Evolutionary conservation across 2,329 filamentous ascomycete genomes (phyloP).

Genomic region (Amylocarpus encephaloides): DNA sequence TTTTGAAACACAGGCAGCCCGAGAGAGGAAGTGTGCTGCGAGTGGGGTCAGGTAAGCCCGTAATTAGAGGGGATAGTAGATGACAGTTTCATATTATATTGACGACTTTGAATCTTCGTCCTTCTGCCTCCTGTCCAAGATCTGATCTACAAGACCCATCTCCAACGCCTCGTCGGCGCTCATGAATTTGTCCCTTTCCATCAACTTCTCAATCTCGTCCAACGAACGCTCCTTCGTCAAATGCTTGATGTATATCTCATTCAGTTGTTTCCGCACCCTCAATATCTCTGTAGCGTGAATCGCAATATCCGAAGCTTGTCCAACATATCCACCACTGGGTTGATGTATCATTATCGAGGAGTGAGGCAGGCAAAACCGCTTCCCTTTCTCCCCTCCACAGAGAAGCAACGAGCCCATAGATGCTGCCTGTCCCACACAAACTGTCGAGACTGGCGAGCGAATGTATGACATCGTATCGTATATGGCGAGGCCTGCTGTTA

Average conservation of each 20-base stretch:
- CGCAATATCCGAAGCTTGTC: conserved; percentile 73
- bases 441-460: conserved; percentile 82
- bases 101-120: conserved; percentile 7
- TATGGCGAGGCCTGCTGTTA: conserved; percentile 82
- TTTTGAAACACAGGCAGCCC: too few species aligned
- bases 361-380: conserved; percentile 86
- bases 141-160: conserved; percentile 86
- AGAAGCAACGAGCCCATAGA: conserved; percentile 91
- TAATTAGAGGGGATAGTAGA: too few species aligned
- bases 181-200: conserved; percentile 96
- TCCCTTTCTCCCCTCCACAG: conserved; percentile 76
- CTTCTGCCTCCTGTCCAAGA: conserved; percentile 57
- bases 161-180: conserved; percentile 82
- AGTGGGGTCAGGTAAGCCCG: too few species aligned
- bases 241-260: conserved; percentile 82
- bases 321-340: conserved; percentile 67
- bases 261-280: conserved; percentile 75
- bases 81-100: background rate
- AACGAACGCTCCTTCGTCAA: conserved; percentile 75
- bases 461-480: conserved; percentile 99
- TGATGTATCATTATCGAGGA: conserved; percentile 97
- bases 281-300: conserved; percentile 98
- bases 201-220: conserved; percentile 83
- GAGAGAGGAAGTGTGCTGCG: too few species aligned
- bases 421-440: conserved; percentile 89